Evolutionary conservation across 441 rosid species (phyloP).

Genomic region (Euphorbia celastroides): DNA sequence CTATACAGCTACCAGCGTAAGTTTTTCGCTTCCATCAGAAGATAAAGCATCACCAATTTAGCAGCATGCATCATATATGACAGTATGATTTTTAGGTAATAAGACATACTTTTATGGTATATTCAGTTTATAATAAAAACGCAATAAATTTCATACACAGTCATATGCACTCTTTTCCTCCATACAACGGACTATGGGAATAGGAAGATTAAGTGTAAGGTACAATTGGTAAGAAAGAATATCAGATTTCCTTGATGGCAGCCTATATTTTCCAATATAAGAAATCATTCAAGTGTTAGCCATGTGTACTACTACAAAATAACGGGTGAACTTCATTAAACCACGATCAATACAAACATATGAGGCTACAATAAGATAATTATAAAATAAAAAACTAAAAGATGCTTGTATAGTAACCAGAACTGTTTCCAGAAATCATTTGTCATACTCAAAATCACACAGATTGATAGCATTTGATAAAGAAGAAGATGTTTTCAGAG

Average conservation of each 20-base stretch:
- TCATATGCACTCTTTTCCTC: not conserved
- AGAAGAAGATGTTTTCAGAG: too few species aligned
- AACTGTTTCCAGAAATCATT: not conserved
- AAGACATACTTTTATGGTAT: not conserved
- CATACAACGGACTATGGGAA: not conserved
- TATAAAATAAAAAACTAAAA: too few species aligned
- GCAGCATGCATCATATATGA: not conserved
- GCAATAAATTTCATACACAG: not conserved
- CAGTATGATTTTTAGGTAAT: not conserved
- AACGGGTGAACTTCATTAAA: not conserved
- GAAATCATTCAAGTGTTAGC: not conserved
- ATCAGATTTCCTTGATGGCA: not conserved
- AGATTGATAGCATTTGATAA: not conserved
- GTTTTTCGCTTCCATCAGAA: constrained; percentile 2
- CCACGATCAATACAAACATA: not conserved
- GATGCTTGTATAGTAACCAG: not conserved
- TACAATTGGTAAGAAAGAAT: not conserved
- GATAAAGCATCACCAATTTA: not conserved
- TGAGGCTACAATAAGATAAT: not conserved
- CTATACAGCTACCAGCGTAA: not conserved
- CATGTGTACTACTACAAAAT: too few species aligned
- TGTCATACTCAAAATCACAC: not conserved
- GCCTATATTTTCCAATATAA: not conserved
- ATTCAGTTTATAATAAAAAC: not conserved
- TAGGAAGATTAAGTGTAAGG: not conserved